Conservation (phyloP, 805 yeast genomes). For the Ogataea henricii region DNA sequence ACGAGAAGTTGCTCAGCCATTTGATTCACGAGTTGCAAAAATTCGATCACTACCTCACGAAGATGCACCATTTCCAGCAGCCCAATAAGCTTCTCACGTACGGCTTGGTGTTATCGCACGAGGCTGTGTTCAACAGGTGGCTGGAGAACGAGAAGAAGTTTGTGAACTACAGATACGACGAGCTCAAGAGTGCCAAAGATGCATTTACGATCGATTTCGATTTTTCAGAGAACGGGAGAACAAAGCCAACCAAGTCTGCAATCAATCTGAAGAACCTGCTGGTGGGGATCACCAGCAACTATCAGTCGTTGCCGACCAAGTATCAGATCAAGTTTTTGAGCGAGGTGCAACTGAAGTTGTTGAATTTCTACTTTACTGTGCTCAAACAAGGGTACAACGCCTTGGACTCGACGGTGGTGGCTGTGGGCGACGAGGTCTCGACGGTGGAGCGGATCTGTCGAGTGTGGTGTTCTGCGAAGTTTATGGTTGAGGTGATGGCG, state of each 20-base stretch:
- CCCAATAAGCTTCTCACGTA: constrained; percentile 27
- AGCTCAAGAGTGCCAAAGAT: constrained; percentile 47
- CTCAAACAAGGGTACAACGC: constrained; percentile 44
- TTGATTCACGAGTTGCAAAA: constrained; percentile 56
- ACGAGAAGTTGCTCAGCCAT: constrained; percentile 57
- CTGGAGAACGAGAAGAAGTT: constrained; percentile 52
- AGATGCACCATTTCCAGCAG: constrained; percentile 43
- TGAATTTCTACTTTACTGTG: constrained; percentile 52
- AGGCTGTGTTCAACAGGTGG: constrained; percentile 47
- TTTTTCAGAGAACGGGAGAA: constrained; percentile 40
- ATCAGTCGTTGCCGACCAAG: constrained; percentile 50
- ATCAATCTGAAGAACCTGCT: constrained; percentile 56
- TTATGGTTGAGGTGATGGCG: constrained; percentile 39
- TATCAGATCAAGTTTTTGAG: constrained; percentile 58
- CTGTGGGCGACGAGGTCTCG: constrained; percentile 25
- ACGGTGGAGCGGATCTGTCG: constrained; percentile 43
- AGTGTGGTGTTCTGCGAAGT: constrained; percentile 40
- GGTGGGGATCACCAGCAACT: constrained; percentile 56
- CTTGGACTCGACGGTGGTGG: constrained; percentile 41
- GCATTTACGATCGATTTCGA: constrained; percentile 65
- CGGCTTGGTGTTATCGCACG: constrained; percentile 31
- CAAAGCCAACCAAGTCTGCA: constrained; percentile 67
- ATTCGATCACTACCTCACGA: constrained; percentile 54
- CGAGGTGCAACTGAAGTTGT: constrained; percentile 56
- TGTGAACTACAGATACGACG: constrained; percentile 53